These are phyloP conservation scores for Vanilla planifolia DNA, from an alignment of 106 monocot genomes.

Conservation along the genomic window DNA sequence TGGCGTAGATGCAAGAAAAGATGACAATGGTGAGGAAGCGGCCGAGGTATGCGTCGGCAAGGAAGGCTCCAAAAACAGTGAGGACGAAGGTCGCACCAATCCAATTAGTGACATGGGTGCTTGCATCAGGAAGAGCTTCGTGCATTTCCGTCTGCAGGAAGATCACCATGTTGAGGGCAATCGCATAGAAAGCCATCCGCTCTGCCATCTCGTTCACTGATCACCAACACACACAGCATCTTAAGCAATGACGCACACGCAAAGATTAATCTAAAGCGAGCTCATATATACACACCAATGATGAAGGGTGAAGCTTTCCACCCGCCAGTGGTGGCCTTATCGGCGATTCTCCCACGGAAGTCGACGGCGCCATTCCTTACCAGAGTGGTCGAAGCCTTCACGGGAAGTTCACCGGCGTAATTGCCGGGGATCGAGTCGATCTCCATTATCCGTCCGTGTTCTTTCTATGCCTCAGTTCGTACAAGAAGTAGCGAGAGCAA, in stretches of 20 bases:
- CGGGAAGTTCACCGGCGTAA: background rate
- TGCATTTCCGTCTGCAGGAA: conserved; percentile 25
- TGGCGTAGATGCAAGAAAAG: conserved; percentile 27
- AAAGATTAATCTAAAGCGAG: no score
- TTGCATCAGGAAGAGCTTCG: conserved; percentile 17
- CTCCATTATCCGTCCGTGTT: no score
- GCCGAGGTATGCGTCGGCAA: conserved; percentile 42
- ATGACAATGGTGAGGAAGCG: conserved; percentile 33
- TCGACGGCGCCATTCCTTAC: conserved; percentile 24
- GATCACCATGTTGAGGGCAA: conserved; percentile 28
- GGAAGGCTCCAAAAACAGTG: conserved; percentile 35
- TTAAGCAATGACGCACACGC: no score
- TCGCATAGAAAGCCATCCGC: conserved; percentile 36
- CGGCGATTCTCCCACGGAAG: conserved; percentile 12
- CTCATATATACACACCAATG: conserved; percentile 14
- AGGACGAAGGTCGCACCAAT: conserved; percentile 26
- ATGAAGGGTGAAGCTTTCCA: conserved; percentile 25
- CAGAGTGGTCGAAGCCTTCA: background rate
- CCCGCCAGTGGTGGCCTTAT: conserved; percentile 17
- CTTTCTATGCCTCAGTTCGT: no score
- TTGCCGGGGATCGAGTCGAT: no score
- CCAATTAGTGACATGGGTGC: conserved; percentile 31
- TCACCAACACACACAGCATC: no score
- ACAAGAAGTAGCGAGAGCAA: no score
- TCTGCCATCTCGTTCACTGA: conserved; percentile 38